Evolutionary conservation across 768 basidiomycete genomes (phyloP).

Genomic region (Tricholoma sp.): DNA sequence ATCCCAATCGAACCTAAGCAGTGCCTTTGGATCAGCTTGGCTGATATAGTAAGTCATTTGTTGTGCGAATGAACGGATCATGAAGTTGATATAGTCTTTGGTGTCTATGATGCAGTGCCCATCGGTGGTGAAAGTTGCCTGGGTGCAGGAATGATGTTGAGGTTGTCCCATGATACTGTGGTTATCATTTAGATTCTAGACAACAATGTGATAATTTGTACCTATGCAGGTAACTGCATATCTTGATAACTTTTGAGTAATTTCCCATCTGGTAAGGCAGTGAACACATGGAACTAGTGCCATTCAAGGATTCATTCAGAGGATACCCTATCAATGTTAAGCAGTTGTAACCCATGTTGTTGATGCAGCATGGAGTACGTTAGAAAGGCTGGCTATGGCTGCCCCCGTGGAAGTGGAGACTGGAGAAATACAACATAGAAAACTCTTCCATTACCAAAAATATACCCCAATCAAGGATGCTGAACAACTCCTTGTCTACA

Average conservation of each 20-base stretch:
- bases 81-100: neutral
- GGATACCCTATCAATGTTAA: neutral
- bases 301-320: neutral
- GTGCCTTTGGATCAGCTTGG: neutral
- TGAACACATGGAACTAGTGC: neutral
- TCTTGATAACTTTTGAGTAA: neutral
- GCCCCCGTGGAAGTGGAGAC: neutral
- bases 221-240: neutral
- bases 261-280: neutral
- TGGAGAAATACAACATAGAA: neutral
- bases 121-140: neutral
- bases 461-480: neutral
- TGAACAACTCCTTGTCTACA: neutral
- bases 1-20: neutral
- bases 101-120: neutral
- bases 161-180: neutral
- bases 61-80: neutral
- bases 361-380: neutral
- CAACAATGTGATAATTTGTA: neutral
- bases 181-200: neutral
- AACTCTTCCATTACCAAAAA: neutral
- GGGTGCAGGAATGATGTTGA: neutral
- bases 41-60: slow-evolving; percentile 1
- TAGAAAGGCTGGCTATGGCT: neutral
- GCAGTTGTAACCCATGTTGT: neutral